A percentile compares a stretch with the other conserved stretches of the same genome.
Evolutionary conservation across 805 yeast species (phyloP).

Genomic region (Lipomyces anomalus): DNA sequence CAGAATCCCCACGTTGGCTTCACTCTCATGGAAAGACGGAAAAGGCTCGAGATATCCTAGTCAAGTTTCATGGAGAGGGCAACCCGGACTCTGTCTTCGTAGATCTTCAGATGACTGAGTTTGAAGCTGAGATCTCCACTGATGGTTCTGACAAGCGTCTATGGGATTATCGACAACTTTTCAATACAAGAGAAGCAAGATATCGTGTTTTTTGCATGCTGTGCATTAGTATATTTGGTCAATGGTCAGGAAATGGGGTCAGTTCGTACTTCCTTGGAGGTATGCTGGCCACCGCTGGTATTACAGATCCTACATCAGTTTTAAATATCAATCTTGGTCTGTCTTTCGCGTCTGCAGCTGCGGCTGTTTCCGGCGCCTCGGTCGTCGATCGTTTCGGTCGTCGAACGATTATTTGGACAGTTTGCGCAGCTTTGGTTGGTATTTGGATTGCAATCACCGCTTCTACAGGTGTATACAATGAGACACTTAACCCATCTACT

Average conservation of each 20-base stretch:
- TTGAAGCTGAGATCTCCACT: background rate
- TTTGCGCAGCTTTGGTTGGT: conserved; percentile 10
- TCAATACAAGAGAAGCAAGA: conserved; percentile 37
- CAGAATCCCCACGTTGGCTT: conserved; percentile 47
- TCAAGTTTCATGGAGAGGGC: conserved; percentile 40
- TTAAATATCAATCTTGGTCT: too few species aligned
- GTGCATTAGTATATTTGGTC: conserved; percentile 38
- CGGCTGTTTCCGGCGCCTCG: conserved; percentile 9
- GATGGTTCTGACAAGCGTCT: background rate
- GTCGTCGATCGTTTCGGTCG: conserved; percentile 7
- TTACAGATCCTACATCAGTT: conserved; percentile 42
- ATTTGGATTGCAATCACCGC: too few species aligned
- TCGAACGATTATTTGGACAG: too few species aligned
- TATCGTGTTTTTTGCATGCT: conserved; percentile 38
- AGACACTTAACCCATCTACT: too few species aligned
- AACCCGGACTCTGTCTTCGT: conserved; percentile 27
- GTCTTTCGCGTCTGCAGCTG: too few species aligned
- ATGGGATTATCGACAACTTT: conserved; percentile 15
- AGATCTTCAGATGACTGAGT: conserved; percentile 1
- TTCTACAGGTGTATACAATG: background rate
- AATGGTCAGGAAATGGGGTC: conserved; percentile 44
- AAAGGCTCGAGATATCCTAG: conserved; percentile 41
- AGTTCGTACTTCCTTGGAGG: conserved; percentile 47
- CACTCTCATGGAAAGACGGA: conserved; percentile 40
- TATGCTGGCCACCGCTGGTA: conserved; percentile 50